A percentile compares a stretch with the other conserved stretches of the same genome.
These are phyloP conservation scores for Coprinopsis cinerea DNA, from an alignment of 768 basidiomycete genomes.

Conservation along the genomic window DNA sequence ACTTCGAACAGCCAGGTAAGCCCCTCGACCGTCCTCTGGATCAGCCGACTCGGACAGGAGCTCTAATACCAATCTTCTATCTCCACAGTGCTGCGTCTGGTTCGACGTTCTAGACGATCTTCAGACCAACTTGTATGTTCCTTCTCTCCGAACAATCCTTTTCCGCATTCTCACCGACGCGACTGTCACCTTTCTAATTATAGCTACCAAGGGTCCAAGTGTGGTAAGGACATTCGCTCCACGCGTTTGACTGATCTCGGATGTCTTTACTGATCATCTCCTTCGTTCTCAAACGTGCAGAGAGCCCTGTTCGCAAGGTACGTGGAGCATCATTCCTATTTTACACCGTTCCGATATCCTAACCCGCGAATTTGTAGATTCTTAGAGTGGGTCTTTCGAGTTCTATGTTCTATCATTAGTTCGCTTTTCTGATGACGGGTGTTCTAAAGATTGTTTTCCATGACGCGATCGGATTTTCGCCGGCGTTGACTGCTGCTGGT, in stretches of 20 bases:
- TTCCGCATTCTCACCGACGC: not conserved
- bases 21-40: not conserved
- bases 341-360: not conserved
- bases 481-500: conserved; percentile 2
- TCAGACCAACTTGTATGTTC: conserved; percentile 29
- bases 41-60: not conserved
- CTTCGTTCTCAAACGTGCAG: not conserved
- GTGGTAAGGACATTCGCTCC: not conserved
- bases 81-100: conserved; percentile 27
- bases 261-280: conserved; percentile 6
- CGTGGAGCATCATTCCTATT: not conserved
- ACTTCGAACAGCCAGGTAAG: not conserved
- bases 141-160: not conserved
- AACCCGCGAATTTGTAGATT: not conserved
- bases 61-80: not conserved
- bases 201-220: conserved; percentile 3
- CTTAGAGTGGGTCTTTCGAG: not conserved
- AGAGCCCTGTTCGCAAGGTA: conserved; percentile 7
- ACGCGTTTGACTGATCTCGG: not conserved
- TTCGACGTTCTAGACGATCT: conserved; percentile 35
- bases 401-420: not conserved
- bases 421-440: not conserved
- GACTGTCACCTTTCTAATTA: conserved; percentile 3
- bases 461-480: conserved; percentile 41
- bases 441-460: conserved; percentile 31